A percentile compares a stretch with the other conserved stretches of the same genome.
Evolutionary conservation across 2,329 filamentous ascomycete species (phyloP).

Genomic region (Didymellaceae sp.): DNA sequence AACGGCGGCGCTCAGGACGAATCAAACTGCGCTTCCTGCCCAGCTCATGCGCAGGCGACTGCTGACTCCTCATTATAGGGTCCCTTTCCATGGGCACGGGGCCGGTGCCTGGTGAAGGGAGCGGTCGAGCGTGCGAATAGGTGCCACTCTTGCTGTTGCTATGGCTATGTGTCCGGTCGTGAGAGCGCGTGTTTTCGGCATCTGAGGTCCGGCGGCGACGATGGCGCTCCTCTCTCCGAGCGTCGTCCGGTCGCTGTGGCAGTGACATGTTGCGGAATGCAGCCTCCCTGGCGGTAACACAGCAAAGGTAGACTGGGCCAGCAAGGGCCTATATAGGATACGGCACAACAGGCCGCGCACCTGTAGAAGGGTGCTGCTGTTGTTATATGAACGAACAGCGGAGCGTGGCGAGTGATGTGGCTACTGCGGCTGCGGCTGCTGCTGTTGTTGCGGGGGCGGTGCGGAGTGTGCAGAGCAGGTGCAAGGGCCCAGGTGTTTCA

Average conservation of each 20-base stretch:
- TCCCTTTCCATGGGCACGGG: conserved; percentile 57
- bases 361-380: conserved; percentile 4
- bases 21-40: conserved; percentile 86
- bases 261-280: conserved; percentile 53
- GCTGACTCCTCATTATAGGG: conserved; percentile 56
- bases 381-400: conserved; percentile 8
- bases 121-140: conserved; percentile 49
- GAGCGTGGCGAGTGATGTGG: conserved; percentile 2
- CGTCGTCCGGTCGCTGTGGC: conserved; percentile 68
- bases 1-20: conserved; percentile 83
- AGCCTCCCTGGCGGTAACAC: conserved; percentile 15
- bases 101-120: conserved; percentile 53
- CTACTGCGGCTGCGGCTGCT: no score
- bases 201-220: conserved; percentile 71
- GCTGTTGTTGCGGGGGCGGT: conserved; percentile 18
- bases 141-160: conserved; percentile 52
- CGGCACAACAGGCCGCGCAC: conserved; percentile 3
- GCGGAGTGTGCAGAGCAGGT: conserved; percentile 10
- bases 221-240: conserved; percentile 51
- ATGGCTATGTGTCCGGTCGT: conserved; percentile 45
- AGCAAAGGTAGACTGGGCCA: conserved; percentile 6
- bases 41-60: conserved; percentile 55
- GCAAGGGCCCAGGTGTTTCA: conserved; percentile 14
- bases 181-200: conserved; percentile 67
- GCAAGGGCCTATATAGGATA: conserved; percentile 15